Conservation (phyloP, 768 basidiomycete species). For the Boletus vinaceobasis region DNA sequence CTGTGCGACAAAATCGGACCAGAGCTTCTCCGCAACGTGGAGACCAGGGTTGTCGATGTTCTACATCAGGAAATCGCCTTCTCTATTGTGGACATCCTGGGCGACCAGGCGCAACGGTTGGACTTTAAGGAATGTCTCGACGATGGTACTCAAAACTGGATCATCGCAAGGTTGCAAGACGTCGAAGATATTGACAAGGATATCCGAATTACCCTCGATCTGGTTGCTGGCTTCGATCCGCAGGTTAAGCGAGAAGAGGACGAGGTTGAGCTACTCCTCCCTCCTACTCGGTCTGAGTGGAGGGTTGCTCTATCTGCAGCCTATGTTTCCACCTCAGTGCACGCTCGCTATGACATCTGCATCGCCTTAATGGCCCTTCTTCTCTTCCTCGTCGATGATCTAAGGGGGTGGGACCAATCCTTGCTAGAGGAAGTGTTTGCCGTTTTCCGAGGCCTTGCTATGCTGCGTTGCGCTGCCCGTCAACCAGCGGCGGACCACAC, state of each 20-base stretch:
- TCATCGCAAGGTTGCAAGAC: conserved; percentile 55
- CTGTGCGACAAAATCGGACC: conserved; percentile 59
- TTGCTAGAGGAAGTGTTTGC: conserved; percentile 73
- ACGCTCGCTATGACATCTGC: conserved; percentile 74
- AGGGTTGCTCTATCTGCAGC: conserved; percentile 56
- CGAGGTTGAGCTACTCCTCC: conserved; percentile 53
- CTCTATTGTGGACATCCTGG: conserved; percentile 70
- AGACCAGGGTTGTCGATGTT: conserved; percentile 57
- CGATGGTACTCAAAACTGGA: conserved; percentile 58
- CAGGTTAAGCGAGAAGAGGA: conserved; percentile 75
- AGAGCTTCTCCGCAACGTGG: conserved; percentile 52
- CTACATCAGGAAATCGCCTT: conserved; percentile 77
- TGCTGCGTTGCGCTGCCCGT: conserved; percentile 57
- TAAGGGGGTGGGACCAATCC: conserved; percentile 61
- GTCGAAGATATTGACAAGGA: conserved; percentile 55
- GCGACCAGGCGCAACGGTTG: conserved; percentile 56
- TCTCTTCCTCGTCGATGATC: conserved; percentile 65
- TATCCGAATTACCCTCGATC: conserved; percentile 57
- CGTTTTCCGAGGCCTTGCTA: conserved; percentile 73
- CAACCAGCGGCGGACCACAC: conserved; percentile 50
- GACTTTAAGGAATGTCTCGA: conserved; percentile 56
- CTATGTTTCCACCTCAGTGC: conserved; percentile 59
- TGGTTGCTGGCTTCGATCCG: conserved; percentile 67
- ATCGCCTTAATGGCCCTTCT: conserved; percentile 62
- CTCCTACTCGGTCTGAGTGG: conserved; percentile 59